phyloP scores from a whole-genome alignment of 345 rosid species.

The Eucalyptus urophylla region DNA sequence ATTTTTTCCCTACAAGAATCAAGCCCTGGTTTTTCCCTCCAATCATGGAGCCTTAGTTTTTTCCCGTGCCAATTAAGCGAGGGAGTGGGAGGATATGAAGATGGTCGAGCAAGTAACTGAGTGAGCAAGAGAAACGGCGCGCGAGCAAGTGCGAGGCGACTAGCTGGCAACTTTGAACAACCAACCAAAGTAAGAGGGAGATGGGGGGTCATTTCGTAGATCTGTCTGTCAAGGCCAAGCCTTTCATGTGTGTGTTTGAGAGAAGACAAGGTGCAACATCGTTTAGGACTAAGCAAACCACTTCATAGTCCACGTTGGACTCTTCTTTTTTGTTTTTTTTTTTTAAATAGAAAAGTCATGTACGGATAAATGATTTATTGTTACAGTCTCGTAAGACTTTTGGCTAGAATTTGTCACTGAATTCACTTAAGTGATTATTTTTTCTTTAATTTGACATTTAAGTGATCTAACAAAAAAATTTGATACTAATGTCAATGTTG shows the following conservation, averaged over 20 bases:
- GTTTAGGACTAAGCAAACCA: not conserved
- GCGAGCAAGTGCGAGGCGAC: not conserved
- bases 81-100: not conserved
- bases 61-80: not conserved
- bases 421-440: not conserved
- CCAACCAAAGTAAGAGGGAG: not conserved
- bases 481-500: accelerated
- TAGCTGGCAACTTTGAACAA: not conserved
- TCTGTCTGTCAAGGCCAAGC: not conserved
- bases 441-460: not conserved
- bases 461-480: accelerated
- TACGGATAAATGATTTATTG: not conserved
- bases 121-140: not conserved
- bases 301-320: not conserved
- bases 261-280: not conserved
- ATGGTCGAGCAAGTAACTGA: not conserved
- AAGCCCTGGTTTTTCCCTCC: not conserved
- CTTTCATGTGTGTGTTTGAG: not conserved
- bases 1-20: not conserved
- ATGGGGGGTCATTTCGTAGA: not conserved
- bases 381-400: accelerated
- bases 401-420: accelerated
- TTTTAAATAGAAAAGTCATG: too few species aligned
- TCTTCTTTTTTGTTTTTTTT: not conserved
- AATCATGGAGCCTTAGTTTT: not conserved